A percentile compares a stretch with the other conserved stretches of the same genome.
These are phyloP conservation scores for Aspergillus candidus DNA, from an alignment of 2,329 filamentous ascomycete species.

Conservation along the genomic window DNA sequence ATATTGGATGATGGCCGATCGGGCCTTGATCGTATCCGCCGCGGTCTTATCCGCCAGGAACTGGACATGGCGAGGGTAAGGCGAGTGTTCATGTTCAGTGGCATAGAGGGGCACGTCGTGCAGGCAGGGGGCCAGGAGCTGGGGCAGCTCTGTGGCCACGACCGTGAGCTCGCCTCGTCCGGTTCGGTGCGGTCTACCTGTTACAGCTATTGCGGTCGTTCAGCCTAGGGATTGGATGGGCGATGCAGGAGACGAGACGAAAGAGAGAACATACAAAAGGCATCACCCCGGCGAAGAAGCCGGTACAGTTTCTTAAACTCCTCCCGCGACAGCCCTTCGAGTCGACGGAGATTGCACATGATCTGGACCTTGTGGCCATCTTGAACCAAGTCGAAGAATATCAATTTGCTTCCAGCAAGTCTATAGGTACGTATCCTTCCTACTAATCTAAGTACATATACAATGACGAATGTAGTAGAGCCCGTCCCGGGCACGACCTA, in stretches of 20 bases:
- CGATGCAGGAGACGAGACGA: constrained; percentile 6
- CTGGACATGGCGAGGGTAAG: constrained; percentile 76
- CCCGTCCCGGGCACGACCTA: constrained; percentile 28
- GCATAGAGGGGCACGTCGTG: constrained; percentile 70
- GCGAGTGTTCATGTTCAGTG: constrained; percentile 63
- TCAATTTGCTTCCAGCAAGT: constrained; percentile 66
- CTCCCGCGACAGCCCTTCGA: constrained; percentile 34
- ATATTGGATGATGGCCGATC: constrained; percentile 66
- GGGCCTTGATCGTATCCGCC: constrained; percentile 64
- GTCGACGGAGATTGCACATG: constrained; percentile 59
- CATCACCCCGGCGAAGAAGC: constrained; percentile 72
- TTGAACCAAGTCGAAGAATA: constrained; percentile 76
- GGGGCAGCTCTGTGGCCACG: constrained; percentile 60
- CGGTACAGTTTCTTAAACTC: constrained; percentile 56
- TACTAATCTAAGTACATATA: constrained; percentile 42
- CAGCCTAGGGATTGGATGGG: constrained; percentile 6
- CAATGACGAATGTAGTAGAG: constrained; percentile 14
- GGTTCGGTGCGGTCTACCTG: constrained; percentile 64
- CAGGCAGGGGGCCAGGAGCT: constrained; percentile 68
- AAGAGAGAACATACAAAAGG: constrained; percentile 59
- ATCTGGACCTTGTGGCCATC: constrained; percentile 68
- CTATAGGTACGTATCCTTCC: constrained; percentile 71
- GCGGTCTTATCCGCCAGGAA: constrained; percentile 68
- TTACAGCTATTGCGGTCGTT: constrained; percentile 50
- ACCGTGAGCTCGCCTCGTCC: constrained; percentile 71